Percentiles rank a stretch among this genome's conserved stretches.
These are phyloP conservation scores for Plantago elongata DNA, from an alignment of 257 asterid species.

Conservation along the genomic window DNA sequence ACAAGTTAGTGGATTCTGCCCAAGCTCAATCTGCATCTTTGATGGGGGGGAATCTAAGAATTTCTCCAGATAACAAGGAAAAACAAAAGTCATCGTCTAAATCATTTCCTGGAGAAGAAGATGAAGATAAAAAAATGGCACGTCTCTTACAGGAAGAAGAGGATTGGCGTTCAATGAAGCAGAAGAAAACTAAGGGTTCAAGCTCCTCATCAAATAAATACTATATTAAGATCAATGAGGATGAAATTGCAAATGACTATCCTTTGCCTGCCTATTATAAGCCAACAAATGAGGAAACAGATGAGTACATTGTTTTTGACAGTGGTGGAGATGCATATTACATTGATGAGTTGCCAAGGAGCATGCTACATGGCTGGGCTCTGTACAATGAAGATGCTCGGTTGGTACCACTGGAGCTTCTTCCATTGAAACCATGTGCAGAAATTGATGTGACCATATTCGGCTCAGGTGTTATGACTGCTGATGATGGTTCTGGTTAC, in stretches of 20 bases:
- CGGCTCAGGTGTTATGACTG: slow-evolving; percentile 80
- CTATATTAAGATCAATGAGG: slow-evolving; percentile 91
- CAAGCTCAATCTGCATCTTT: slow-evolving; percentile 32
- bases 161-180: slow-evolving; percentile 71
- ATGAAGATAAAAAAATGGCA: slow-evolving; percentile 68
- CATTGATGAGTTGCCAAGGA: slow-evolving; percentile 65
- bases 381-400: slow-evolving; percentile 90
- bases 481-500: slow-evolving; percentile 89
- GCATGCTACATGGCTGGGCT: slow-evolving; percentile 91
- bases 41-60: slow-evolving; percentile 47
- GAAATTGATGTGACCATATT: slow-evolving; percentile 85
- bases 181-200: slow-evolving; percentile 50
- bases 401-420: slow-evolving; percentile 83
- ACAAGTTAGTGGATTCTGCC: slow-evolving; percentile 30
- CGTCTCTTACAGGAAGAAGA: slow-evolving; percentile 82
- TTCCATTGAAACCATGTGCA: slow-evolving; percentile 87
- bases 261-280: slow-evolving; percentile 87
- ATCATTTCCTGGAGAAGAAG: slow-evolving; percentile 44
- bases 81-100: slow-evolving; percentile 21
- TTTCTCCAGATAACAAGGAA: slow-evolving; percentile 41
- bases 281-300: slow-evolving; percentile 61
- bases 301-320: slow-evolving; percentile 79
- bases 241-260: slow-evolving; percentile 91
- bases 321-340: slow-evolving; percentile 41
- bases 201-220: slow-evolving; percentile 51